phyloP scores from a whole-genome alignment of 208 protist species.

The Trypanosoma platydactyli region DNA sequence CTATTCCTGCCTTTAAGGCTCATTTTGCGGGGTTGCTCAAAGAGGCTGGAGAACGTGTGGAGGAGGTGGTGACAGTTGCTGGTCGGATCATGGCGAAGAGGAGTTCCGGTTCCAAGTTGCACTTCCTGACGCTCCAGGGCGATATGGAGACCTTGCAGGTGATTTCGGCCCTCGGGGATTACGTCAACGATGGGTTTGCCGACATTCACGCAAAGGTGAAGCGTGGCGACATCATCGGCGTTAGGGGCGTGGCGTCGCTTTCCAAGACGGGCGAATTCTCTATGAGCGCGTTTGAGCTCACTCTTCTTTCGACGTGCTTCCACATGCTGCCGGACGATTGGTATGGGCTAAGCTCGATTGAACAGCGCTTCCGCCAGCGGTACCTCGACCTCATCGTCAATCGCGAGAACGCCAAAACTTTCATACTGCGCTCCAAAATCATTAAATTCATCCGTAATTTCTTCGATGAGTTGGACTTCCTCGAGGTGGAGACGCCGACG shows the following conservation, averaged over 20 bases:
- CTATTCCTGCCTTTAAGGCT: slow-evolving; percentile 86
- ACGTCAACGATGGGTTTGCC: slow-evolving; percentile 78
- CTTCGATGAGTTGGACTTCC: slow-evolving; percentile 95
- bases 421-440: slow-evolving; percentile 93
- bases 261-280: slow-evolving; percentile 92
- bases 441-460: slow-evolving; percentile 98
- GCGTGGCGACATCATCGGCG: slow-evolving; percentile 99
- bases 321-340: slow-evolving; percentile 98
- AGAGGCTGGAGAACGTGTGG: slow-evolving; percentile 42
- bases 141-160: slow-evolving; percentile 96
- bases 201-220: slow-evolving; percentile 88
- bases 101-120: slow-evolving; percentile 91
- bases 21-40: slow-evolving; percentile 69
- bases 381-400: slow-evolving; percentile 99
- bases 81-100: slow-evolving; percentile 86
- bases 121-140: slow-evolving; percentile 97
- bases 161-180: slow-evolving; percentile 68
- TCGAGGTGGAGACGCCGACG: slow-evolving; percentile 99
- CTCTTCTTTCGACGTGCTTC: slow-evolving; percentile 96
- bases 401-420: slow-evolving; percentile 91
- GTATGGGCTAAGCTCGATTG: slow-evolving; percentile 93
- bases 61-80: slow-evolving; percentile 83
- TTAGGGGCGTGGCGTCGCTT: slow-evolving; percentile 89
- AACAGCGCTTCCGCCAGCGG: slow-evolving; percentile 96
- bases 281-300: slow-evolving; percentile 82